Percentiles rank a stretch among this genome's conserved stretches.
phyloP scores from a whole-genome alignment of 768 basidiomycete species.

The Leccinellum rugosiceps region DNA sequence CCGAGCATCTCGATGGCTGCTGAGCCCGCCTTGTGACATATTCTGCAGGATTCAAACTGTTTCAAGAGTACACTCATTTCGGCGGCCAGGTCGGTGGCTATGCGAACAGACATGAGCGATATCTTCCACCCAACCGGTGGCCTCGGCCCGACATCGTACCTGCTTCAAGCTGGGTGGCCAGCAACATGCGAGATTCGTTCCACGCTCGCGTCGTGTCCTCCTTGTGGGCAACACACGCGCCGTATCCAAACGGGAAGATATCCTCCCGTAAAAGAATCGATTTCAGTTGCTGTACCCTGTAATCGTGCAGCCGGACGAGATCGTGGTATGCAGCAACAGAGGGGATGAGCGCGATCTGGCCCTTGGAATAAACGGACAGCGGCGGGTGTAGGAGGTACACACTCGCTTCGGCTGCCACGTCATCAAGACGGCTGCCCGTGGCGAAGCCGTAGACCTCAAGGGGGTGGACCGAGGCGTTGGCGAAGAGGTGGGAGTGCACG shows the following conservation, averaged over 20 bases:
- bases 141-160: constrained; percentile 32
- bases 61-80: constrained; percentile 58
- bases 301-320: constrained; percentile 55
- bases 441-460: constrained; percentile 65
- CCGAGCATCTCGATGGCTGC: constrained; percentile 70
- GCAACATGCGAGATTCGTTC: constrained; percentile 46
- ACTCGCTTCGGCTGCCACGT: constrained; percentile 55
- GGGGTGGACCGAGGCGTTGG: constrained; percentile 48
- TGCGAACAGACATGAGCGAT: constrained; percentile 5
- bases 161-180: constrained; percentile 50
- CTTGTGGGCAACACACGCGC: constrained; percentile 53
- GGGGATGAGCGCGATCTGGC: constrained; percentile 52
- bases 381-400: constrained; percentile 53
- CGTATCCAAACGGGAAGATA: constrained; percentile 73
- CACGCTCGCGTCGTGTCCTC: constrained; percentile 44
- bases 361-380: constrained; percentile 49
- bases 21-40: constrained; percentile 56
- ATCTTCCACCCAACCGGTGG: background rate
- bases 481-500: constrained; percentile 51
- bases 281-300: constrained; percentile 51
- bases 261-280: constrained; percentile 54
- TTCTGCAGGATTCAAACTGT: constrained; percentile 46
- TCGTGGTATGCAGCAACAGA: constrained; percentile 62
- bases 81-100: constrained; percentile 63
- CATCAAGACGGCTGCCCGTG: constrained; percentile 37